phyloP scores from a whole-genome alignment of 2,329 filamentous ascomycete genomes.

The Fusarium multiceps region DNA sequence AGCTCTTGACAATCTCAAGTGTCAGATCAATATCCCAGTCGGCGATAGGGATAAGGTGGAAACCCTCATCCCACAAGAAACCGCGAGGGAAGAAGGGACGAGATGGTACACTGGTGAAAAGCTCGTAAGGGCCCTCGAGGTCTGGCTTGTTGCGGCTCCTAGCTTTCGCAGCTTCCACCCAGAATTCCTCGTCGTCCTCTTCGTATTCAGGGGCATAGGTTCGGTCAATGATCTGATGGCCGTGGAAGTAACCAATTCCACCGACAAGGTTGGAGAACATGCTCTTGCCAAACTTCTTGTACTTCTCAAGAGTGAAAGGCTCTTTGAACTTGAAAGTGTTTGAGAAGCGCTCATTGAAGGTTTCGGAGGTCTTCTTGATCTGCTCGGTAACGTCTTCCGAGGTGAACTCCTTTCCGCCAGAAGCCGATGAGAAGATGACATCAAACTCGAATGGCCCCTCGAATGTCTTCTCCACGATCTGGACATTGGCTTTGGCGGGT shows the following conservation, averaged over 20 bases:
- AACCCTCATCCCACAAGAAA: constrained; percentile 98
- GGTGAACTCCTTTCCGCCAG: constrained; percentile 66
- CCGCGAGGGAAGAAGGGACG: constrained; percentile 95
- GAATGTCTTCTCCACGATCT: constrained; percentile 92
- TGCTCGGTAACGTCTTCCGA: constrained; percentile 75
- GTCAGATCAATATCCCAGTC: constrained; percentile 95
- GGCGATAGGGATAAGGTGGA: constrained; percentile 88
- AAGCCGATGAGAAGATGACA: constrained; percentile 85
- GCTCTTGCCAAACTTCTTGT: constrained; percentile 83
- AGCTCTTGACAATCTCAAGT: constrained; percentile 89
- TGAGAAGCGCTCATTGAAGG: constrained; percentile 80
- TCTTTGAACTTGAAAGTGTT: constrained; percentile 73
- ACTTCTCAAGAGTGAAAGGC: constrained; percentile 80
- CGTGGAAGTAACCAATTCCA: constrained; percentile 95
- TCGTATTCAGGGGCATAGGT: constrained; percentile 94
- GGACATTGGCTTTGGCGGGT: constrained; percentile 79
- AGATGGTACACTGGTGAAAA: constrained; percentile 92
- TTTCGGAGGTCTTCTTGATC: constrained; percentile 72
- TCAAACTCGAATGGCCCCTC: constrained; percentile 93
- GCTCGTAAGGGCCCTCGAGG: constrained; percentile 83
- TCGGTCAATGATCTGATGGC: constrained; percentile 86
- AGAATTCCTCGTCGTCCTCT: constrained; percentile 94
- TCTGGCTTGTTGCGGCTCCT: constrained; percentile 74
- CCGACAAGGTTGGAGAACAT: constrained; percentile 95
- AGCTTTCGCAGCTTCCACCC: constrained; percentile 89